These are phyloP conservation scores for Globisporangium yorkense DNA, from an alignment of 352 stramenopile genomes.

Conservation along the genomic window DNA sequence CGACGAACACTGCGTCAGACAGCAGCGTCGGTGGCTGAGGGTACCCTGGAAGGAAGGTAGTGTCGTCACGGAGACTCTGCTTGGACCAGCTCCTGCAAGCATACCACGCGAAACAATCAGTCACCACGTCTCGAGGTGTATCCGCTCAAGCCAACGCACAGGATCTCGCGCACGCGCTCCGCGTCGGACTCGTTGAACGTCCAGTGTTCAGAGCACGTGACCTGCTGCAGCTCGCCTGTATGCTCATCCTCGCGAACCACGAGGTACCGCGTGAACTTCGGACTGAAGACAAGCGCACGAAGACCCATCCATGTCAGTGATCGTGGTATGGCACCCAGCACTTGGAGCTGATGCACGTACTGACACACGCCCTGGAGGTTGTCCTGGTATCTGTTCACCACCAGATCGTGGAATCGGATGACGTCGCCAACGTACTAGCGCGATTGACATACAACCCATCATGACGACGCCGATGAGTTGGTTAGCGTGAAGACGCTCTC, in stretches of 20 bases:
- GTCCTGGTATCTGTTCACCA: slow-evolving; percentile 58
- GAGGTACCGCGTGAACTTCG: slow-evolving; percentile 39
- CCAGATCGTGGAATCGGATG: slow-evolving; percentile 71
- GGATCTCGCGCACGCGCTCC: slow-evolving; percentile 29
- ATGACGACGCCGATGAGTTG: background rate
- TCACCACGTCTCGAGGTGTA: too few relatives aligned
- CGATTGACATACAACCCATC: background rate
- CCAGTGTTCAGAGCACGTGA: slow-evolving; percentile 45
- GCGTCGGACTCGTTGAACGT: slow-evolving; percentile 59
- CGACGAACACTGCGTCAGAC: slow-evolving; percentile 30
- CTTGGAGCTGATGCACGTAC: slow-evolving; percentile 19
- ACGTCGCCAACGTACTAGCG: slow-evolving; percentile 63
- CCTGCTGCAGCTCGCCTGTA: slow-evolving; percentile 28
- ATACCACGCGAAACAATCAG: background rate
- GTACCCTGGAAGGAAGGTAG: slow-evolving; percentile 44
- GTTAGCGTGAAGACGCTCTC: background rate
- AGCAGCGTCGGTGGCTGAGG: slow-evolving; percentile 32
- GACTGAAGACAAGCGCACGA: slow-evolving; percentile 1
- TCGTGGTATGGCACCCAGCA: background rate
- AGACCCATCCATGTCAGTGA: background rate
- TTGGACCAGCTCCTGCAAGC: slow-evolving; percentile 41
- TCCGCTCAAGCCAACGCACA: slow-evolving; percentile 16
- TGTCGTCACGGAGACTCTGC: slow-evolving; percentile 30
- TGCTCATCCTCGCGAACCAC: slow-evolving; percentile 33
- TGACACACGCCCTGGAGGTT: slow-evolving; percentile 45